Evolutionary conservation across 352 stramenopile species (phyloP), one percentile per base, ranked within the genome.

Genomic region (Phytophthora citricola): DNA sequence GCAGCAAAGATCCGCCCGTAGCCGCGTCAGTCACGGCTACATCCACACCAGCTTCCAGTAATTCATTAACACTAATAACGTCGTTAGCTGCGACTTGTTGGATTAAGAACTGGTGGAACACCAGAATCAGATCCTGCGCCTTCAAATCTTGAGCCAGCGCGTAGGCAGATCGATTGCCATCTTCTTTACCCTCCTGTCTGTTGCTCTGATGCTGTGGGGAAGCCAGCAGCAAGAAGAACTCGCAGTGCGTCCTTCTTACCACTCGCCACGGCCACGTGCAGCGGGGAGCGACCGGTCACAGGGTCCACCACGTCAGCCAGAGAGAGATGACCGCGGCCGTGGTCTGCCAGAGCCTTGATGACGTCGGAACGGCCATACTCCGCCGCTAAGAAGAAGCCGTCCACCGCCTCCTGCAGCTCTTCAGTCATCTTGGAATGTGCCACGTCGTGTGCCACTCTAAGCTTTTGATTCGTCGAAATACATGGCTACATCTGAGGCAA

Each of bases 101-200:
- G 44, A 96, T 86, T n/a, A 86, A 66, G 63, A 94, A 96, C 69
- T 96, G 88, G 56, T 92, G 84, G 57, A 96, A 96, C 24, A 94
- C 86, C 51, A 89, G 77, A 27, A 96, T 49, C 22, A 94, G 66
- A 34, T 93, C 83, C 32, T 74, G 56, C 26, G 78, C 76, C 43
- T 86, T 73, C 22, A 88, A 64, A 44, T 87, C 63, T 62, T 89
- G 65, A 12, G 88, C 86, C 26, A 96, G 51, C 44, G 70, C 69
- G 61, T 94, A 95, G 24, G 88, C 75, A 6, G 87, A 89, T 38
- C 62, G 69, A 47, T 78, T 81, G 27, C 0, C 17, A 2, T n/a
- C 8, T 22, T 62, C 29, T 45, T 47, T 20, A 22, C 22, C 32
- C 20, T 38, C 9, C 3, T 45, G 2, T 17, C 41, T 34, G 17